Percentiles rank a stretch among this genome's conserved stretches.
Conservation (phyloP, 75 land plant species). For the Cryptomeria japonica region DNA sequence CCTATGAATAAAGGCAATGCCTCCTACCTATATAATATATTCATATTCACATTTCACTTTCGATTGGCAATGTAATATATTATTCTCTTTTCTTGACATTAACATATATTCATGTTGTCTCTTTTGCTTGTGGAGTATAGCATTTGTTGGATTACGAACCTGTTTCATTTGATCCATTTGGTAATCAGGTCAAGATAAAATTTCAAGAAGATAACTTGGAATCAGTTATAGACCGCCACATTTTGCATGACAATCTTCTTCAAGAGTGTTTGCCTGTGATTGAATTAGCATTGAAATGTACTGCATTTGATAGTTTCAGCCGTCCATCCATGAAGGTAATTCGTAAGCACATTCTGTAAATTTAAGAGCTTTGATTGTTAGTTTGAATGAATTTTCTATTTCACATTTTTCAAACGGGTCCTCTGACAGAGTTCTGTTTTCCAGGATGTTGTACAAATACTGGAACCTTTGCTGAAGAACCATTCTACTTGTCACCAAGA, state of each 20-base stretch:
- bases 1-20: too few relatives aligned
- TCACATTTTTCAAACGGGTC: neutral
- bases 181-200: slow-evolving; percentile 22
- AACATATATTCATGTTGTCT: too few relatives aligned
- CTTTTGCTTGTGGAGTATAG: too few relatives aligned
- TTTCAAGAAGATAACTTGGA: slow-evolving; percentile 18
- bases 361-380: neutral
- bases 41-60: too few relatives aligned
- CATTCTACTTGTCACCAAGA: neutral
- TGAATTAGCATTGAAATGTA: slow-evolving; percentile 22
- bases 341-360: neutral
- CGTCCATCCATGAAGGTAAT: slow-evolving; percentile 39
- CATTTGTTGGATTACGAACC: too few relatives aligned
- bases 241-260: slow-evolving; percentile 12
- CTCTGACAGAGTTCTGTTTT: neutral
- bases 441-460: neutral
- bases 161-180: neutral
- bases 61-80: too few relatives aligned
- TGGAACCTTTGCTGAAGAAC: neutral
- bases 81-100: too few relatives aligned
- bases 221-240: slow-evolving; percentile 13
- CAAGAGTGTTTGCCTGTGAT: slow-evolving; percentile 14
- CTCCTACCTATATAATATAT: too few relatives aligned
- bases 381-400: neutral
- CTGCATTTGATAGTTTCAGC: slow-evolving; percentile 31